Base-by-base conservation (phyloP, 176 grass and related monocot genomes). In the Thalia dealbata region DNA sequence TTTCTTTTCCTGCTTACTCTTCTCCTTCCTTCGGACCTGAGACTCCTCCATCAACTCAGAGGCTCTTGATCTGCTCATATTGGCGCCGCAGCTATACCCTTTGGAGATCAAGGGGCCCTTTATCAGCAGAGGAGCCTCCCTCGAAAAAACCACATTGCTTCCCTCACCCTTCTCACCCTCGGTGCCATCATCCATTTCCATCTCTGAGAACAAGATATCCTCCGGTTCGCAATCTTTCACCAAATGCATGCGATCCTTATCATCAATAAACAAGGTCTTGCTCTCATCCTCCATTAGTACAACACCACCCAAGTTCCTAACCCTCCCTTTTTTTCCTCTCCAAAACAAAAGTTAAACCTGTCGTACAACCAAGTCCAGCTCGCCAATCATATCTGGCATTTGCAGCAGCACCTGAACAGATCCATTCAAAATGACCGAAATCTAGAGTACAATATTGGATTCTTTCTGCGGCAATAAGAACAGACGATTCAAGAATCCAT, bases 1-100 rank as follows among this genome's bases (percentile, higher is more conserved):
- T 74, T 88, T 99, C 82, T 81, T 88, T 42, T 88, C 87, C 65
- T 88, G 90, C 77, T 68, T 84, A 61, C 24, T 84, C 41, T 71
- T 85, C 19, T 81, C 76, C 23, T 77, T 82, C 50, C 44, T 83
- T 32, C 50, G 75, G 29, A 79, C 52, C 73, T 96, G 86, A 67
- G 82, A 71, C 42, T 82, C 89, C 29, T 86, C 85, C 0, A 76
- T 75, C 0, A 83, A 91, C 76, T 99, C 95, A 0, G 85, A 79
- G 70, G 82, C 78, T 61, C 84, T 72, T 2, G 90, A 88, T 79
- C 85, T 92, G 21, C 52, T 73, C 61, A 90, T 92, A 78, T 84
- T 99, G 44, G 77, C 72, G 10, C 41, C 52, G 23, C 82, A 69
- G 26, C 21, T 22, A 62, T 75, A 46, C 1, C 58, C 67, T 64